Base-by-base conservation (phyloP, 1,284 basidiomycete species). In the Sporisorium sorghi region DNA sequence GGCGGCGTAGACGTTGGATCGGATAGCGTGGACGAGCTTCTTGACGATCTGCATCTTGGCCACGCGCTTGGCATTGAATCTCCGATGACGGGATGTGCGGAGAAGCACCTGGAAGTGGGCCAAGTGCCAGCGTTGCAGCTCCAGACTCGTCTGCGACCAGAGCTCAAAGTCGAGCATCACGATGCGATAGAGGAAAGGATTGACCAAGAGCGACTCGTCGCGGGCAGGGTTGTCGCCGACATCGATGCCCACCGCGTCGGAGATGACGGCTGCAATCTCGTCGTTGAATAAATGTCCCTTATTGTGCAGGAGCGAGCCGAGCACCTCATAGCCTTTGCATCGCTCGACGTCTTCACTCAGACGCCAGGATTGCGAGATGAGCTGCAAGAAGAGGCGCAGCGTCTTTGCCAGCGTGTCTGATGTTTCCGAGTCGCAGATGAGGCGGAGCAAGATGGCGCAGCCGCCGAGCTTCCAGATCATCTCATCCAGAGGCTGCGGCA, bases 151-250 rank as follows among this genome's bases (percentile, higher is more conserved):
- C 26, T 86, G 88, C 0, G 92, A 89, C 95, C 95, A 98, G 7
- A 97, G 89, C 64, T 93, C 91, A 76, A 97, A 93, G 80, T 97
- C 93, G 3, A 97, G 89, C 0, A 93, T 91, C 44, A 97, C 88
- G 1, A 91, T 88, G 47, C 89, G 89, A 81, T 96, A 97, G 2
- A 93, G 93, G 1, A 91, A 87, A 2, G 90, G 87, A 76, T 97
- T 97, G 53, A 90, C 88, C 28, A 97, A 88, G 15, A 62, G 48
- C 1, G 94, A 58, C 3, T n/a, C 49, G 9, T 61, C 58, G n/a
- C n/a, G 30, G 0, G 91, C 91, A 0, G 93, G 19, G 11, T 21
- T 19, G 12, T 59, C 53, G 7, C 40, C 32, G 7, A 14, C 23
- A 78, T 91, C 91, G 74, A 95, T 86, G 5, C 94, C 94, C 21